phyloP scores from a whole-genome alignment of 495 filamentous ascomycete species.

The Talaromyces proteolyticus region DNA sequence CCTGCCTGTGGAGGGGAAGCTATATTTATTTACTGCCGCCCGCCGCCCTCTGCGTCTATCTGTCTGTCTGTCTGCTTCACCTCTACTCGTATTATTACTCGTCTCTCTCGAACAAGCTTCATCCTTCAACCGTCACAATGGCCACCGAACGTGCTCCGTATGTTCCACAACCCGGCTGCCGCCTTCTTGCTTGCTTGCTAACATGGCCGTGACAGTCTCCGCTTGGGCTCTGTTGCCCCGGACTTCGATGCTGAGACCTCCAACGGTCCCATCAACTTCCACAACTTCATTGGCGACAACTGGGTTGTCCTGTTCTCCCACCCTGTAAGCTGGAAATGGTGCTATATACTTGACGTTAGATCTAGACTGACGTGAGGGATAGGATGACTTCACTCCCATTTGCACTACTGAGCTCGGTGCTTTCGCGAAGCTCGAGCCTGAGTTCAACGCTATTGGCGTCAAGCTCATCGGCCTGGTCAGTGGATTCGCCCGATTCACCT shows the following conservation, averaged over 20 bases:
- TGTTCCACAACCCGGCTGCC: constrained; percentile 8
- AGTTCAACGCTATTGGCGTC: constrained; percentile 89
- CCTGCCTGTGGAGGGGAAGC: constrained; percentile 20
- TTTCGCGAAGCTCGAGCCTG: constrained; percentile 92
- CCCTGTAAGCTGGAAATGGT: constrained; percentile 58
- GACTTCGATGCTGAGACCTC: constrained; percentile 95
- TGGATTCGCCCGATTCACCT: constrained; percentile 67
- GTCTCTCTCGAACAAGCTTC: neutral
- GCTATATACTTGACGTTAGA: neutral
- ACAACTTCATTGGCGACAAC: constrained; percentile 89
- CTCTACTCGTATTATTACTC: neutral
- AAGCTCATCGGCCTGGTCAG: constrained; percentile 94
- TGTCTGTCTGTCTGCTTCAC: no score
- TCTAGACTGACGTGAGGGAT: neutral
- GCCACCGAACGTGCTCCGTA: constrained; percentile 46
- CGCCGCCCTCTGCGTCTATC: no score
- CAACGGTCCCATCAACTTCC: constrained; percentile 88
- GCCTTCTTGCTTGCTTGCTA: neutral
- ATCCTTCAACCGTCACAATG: constrained; percentile 34
- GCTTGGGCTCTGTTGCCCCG: constrained; percentile 83
- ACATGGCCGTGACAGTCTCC: constrained; percentile 50
- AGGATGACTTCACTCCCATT: constrained; percentile 78
- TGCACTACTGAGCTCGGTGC: constrained; percentile 99
- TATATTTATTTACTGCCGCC: neutral
- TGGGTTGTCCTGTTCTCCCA: constrained; percentile 98